Conservation (phyloP, 768 basidiomycete species). For the Kwoniella pini region DNA sequence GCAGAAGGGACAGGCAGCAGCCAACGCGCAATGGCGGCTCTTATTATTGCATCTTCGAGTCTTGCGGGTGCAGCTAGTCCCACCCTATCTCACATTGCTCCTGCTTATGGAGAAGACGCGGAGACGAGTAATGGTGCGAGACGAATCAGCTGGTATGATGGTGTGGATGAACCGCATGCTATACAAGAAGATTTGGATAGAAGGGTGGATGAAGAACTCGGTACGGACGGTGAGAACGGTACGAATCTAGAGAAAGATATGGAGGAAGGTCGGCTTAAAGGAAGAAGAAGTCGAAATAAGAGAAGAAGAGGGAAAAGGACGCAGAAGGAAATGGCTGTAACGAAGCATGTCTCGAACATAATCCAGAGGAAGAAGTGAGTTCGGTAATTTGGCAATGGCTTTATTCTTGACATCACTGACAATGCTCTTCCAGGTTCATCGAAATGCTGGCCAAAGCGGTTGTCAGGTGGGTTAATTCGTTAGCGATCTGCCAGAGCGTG, state of each 20-base stretch:
- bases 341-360: slow-evolving; percentile 39
- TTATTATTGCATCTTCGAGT: slow-evolving; percentile 35
- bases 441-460: slow-evolving; percentile 45
- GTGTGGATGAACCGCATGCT: slow-evolving; percentile 21
- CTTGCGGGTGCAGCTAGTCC: slow-evolving; percentile 35
- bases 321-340: slow-evolving; percentile 44
- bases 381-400: background rate
- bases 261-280: slow-evolving; percentile 19
- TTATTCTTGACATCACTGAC: background rate
- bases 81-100: slow-evolving; percentile 34
- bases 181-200: slow-evolving; percentile 29
- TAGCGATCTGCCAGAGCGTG: background rate
- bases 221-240: background rate
- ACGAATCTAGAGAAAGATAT: slow-evolving; percentile 26
- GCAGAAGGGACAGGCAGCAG: background rate
- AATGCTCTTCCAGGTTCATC: slow-evolving; percentile 30
- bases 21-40: slow-evolving; percentile 31
- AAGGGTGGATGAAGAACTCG: slow-evolving; percentile 22
- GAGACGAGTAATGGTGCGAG: slow-evolving; percentile 35
- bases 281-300: slow-evolving; percentile 6
- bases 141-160: slow-evolving; percentile 34
- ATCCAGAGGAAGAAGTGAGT: slow-evolving; percentile 42
- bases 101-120: slow-evolving; percentile 31
- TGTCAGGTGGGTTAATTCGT: slow-evolving; percentile 33
- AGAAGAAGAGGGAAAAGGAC: slow-evolving; percentile 31